Percentiles rank a stretch among this genome's conserved stretches.
These are phyloP conservation scores for Cymodocea nodosa DNA, from an alignment of 116 monocot genomes.

Conservation along the genomic window DNA sequence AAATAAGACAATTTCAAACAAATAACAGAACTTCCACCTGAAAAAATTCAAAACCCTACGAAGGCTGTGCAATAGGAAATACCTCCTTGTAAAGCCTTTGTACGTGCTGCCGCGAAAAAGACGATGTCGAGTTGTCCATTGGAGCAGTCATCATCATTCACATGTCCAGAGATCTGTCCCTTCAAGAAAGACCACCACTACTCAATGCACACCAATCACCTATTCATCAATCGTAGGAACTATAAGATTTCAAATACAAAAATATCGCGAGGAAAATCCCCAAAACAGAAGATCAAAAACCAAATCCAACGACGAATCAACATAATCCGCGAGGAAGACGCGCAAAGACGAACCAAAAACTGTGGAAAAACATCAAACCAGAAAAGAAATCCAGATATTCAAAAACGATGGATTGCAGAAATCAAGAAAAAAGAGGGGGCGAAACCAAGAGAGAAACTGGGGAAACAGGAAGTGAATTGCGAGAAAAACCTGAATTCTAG, in stretches of 20 bases:
- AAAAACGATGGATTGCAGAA: not conserved
- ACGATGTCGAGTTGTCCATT: slow-evolving; percentile 38
- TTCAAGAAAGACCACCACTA: no score
- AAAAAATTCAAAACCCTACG: no score
- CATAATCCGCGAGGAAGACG: not conserved
- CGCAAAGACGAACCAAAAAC: not conserved
- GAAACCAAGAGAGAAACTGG: no score
- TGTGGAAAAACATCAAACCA: not conserved
- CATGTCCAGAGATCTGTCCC: slow-evolving; percentile 8
- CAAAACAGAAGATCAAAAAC: not conserved
- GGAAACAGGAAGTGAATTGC: no score
- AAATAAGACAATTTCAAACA: no score
- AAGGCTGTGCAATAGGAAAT: not conserved
- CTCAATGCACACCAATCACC: no score
- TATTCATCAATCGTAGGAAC: not conserved
- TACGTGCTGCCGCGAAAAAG: slow-evolving; percentile 38
- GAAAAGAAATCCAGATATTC: not conserved
- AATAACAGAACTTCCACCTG: no score
- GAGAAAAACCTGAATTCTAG: no score
- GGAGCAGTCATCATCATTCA: slow-evolving; percentile 54
- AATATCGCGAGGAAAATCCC: not conserved
- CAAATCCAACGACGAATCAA: not conserved
- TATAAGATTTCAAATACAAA: not conserved
- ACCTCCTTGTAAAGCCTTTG: slow-evolving; percentile 50
- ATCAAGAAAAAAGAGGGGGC: no score